Evolutionary conservation across 192 early-diverging fungal species (phyloP), one percentile per base, ranked within the genome.

Genomic region (Umbelopsis sp.): DNA sequence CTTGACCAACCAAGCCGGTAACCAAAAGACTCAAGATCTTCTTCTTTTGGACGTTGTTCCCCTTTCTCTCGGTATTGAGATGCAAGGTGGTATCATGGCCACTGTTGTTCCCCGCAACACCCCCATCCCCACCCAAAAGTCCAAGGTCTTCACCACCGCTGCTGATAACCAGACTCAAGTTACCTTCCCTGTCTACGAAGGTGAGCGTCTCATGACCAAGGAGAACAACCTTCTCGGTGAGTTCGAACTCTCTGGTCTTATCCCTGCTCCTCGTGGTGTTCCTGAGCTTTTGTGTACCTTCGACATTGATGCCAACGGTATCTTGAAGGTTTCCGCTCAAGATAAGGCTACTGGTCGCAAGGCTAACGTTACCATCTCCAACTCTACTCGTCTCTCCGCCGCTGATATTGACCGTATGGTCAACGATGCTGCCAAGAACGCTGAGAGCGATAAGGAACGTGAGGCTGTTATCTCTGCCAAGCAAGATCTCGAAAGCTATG

Each of bases 371-470:
- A 95, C 95, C 84, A 97, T 98, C 86, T 92, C 92, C 80, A 97
- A 97, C 90, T 93, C 92, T 72, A 92, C 93, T 62, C 93, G 94
- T 72, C 86, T 98, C 71, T 92, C 91, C 62, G 90, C 90, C 65
- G 91, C 89, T 68, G 96, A 98, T 77, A 96, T 98, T 74, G 93
- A 97, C 77, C 91, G 93, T 77, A 97, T 98, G 94, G 87, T 98
- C 71, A 70, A 75, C 44, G 96, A 97, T 70, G 95, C 96, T 72
- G 93, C 95, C 84, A 87, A 92, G 89, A 93, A 89, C 83, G 88
- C 88, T 82, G 89, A 92, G 73, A 83, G 88, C 74, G 93, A 94
- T 82, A 84, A 86, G 77, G 81, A 88, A 74, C 87, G 85, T 71
- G 90, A 91, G 80, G 88, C 89, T 54, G 82, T 84, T 65, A 87